Evolutionary conservation across 2,329 filamentous ascomycete genomes (phyloP).

Genomic region (Aureobasidium subglaciale): DNA sequence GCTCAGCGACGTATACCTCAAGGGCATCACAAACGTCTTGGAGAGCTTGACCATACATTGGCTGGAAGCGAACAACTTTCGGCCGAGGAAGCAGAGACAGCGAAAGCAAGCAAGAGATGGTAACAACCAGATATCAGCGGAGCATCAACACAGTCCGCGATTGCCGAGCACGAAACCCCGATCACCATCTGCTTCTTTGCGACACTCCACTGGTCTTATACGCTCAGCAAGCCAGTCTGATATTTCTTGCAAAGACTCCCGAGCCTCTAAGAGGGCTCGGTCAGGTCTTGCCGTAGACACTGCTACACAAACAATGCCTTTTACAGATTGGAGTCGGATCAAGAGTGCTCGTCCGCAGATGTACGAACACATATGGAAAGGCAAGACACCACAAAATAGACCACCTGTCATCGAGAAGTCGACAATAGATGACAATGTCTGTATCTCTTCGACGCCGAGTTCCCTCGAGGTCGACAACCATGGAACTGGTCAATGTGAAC

Average conservation of each 20-base stretch:
- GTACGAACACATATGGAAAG: constrained; percentile 23
- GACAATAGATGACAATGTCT: neutral
- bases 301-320: neutral
- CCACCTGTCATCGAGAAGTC: neutral
- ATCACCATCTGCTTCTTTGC: neutral
- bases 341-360: constrained; percentile 34
- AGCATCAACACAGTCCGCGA: neutral
- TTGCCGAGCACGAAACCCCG: neutral
- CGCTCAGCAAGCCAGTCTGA: neutral
- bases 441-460: no score
- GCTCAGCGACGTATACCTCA: constrained; percentile 31
- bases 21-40: constrained; percentile 57
- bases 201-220: no score
- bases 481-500: neutral
- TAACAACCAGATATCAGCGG: no score
- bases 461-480: neutral
- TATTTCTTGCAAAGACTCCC: neutral
- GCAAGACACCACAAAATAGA: neutral
- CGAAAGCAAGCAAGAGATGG: neutral
- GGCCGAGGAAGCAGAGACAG: constrained; percentile 37
- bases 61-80: constrained; percentile 63
- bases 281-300: neutral
- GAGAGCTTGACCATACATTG: constrained; percentile 66
- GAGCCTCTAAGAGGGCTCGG: neutral
- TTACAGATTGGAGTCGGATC: constrained; percentile 38